Base-by-base conservation (phyloP, 768 basidiomycete genomes). In the Mycena albidolilacea region DNA sequence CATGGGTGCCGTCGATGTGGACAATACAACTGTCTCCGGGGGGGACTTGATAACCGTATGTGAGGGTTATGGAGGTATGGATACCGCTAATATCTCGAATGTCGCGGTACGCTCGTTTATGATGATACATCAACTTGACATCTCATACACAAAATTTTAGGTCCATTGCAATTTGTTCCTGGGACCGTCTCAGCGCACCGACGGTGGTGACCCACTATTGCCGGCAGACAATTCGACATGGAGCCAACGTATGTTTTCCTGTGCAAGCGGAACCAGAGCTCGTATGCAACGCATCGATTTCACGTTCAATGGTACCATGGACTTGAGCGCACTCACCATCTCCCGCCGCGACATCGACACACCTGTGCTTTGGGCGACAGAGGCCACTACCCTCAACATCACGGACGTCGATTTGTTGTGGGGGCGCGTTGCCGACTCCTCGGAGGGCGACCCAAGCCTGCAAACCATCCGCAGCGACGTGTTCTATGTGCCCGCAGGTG, bases 61-160 rank as follows among this genome's bases (percentile, higher is more conserved):
- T 23, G 23, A 69, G 14, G 78, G 78, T 8, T 79, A 71, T 54
- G 77, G 77, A 3, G 75, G 71, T 6, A 12, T 1, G 6, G 78
- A 79, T 37, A 70, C 37, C 0, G 77, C 77, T 4, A 78, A 79
- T 30, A 73, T 77, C 21, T 63, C 72, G 10, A 79, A 78, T 48
- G 75, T 77, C 46, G 75, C 75, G n/a, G 77, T 60, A 39, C 9
- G 37, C 8, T 59, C 17, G 2, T 59, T 59, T 19, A 19, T n/a
- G 19, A 46, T 35, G 46, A 48, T 6, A 55, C 35, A 11, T 55
- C 9, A 5, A 21, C 23, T 35, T 15, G 14, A 12, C 8, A 55
- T 55, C 12, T 38, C 19, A 59, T 19, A 30, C 9, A 6, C 4
- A 10, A 10, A 9, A 9, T 12, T 55, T 14, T n/a, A 59, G 58